Percentiles rank a stretch among this genome's conserved stretches.
Conservation (phyloP, 73 alveolate species). For the Urostyla sp. region DNA sequence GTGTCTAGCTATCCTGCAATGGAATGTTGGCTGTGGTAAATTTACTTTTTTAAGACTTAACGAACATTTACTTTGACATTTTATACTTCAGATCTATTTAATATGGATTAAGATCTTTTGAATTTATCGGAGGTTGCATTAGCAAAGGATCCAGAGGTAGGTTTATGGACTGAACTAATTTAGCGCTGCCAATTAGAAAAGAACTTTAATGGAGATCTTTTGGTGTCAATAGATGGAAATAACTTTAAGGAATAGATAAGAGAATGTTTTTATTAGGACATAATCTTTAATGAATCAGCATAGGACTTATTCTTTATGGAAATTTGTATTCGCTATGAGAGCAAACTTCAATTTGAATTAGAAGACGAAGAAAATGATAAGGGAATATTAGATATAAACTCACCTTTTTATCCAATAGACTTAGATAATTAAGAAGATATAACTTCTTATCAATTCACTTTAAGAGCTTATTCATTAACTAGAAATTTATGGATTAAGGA, state of each 20-base stretch:
- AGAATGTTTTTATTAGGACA: constrained; percentile 56
- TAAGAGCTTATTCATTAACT: constrained; percentile 67
- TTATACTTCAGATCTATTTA: constrained; percentile 63
- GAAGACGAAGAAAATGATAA: constrained; percentile 41
- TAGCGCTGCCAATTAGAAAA: constrained; percentile 5
- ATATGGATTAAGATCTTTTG: constrained; percentile 54
- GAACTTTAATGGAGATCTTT: constrained; percentile 52
- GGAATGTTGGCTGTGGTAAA: constrained; percentile 71
- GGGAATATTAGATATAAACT: constrained; percentile 36
- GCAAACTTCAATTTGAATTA: too few species aligned
- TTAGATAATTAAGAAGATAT: not conserved
- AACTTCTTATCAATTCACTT: constrained; percentile 1
- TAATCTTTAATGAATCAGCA: constrained; percentile 59
- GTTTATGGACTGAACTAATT: constrained; percentile 57
- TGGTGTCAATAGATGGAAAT: constrained; percentile 1
- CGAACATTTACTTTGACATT: constrained; percentile 63
- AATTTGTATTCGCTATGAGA: not conserved
- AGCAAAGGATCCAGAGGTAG: constrained; percentile 31
- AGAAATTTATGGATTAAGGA: constrained; percentile 75
- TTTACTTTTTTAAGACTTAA: constrained; percentile 48
- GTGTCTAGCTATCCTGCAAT: constrained; percentile 37
- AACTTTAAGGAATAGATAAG: constrained; percentile 53
- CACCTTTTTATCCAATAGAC: constrained; percentile 27
- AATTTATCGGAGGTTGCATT: not conserved
- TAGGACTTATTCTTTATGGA: constrained; percentile 70